Evolutionary conservation across 2,329 filamentous ascomycete species (phyloP).

Genomic region (Dactylonectria estremocensis): DNA sequence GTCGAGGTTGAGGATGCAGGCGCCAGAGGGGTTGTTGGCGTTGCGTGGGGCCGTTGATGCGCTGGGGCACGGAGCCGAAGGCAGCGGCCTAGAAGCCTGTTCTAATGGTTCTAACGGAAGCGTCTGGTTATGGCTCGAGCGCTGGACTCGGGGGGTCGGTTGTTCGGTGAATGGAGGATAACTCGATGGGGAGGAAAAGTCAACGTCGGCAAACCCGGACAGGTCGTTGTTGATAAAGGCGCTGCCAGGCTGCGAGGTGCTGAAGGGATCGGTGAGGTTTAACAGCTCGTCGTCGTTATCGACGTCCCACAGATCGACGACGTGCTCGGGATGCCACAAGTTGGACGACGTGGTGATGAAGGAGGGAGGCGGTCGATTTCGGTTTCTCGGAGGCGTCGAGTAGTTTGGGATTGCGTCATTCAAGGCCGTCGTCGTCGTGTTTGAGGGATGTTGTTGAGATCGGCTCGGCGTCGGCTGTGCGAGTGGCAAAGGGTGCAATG

Average conservation of each 20-base stretch:
- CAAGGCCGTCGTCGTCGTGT: constrained; percentile 15
- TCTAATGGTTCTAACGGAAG: constrained; percentile 23
- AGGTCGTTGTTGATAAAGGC: constrained; percentile 46
- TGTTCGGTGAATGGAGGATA: constrained; percentile 51
- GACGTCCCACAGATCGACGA: constrained; percentile 14
- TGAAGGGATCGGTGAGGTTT: background rate
- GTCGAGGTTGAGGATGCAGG: constrained; percentile 34
- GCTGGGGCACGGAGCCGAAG: constrained; percentile 31
- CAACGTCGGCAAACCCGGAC: constrained; percentile 44
- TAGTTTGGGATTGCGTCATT: constrained; percentile 1
- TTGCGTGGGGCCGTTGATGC: constrained; percentile 39
- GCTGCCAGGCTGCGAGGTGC: constrained; percentile 25
- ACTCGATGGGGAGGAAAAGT: constrained; percentile 56
- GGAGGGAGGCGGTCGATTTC: constrained; percentile 1
- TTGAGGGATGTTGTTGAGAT: constrained; percentile 21
- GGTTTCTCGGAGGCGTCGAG: constrained; percentile 19
- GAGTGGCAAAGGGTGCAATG: constrained; percentile 43
- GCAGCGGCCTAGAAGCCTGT: constrained; percentile 42
- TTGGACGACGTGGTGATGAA: background rate
- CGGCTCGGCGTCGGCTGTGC: constrained; percentile 17
- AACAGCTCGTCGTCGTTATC: constrained; percentile 14
- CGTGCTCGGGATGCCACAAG: background rate
- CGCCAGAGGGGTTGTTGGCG: constrained; percentile 40
- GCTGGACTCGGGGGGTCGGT: background rate
- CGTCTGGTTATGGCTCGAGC: constrained; percentile 13